Percentiles rank a stretch among this genome's conserved stretches.
phyloP scores from a whole-genome alignment of 345 rosid genomes.

The Excoecaria cochinchinensis region DNA sequence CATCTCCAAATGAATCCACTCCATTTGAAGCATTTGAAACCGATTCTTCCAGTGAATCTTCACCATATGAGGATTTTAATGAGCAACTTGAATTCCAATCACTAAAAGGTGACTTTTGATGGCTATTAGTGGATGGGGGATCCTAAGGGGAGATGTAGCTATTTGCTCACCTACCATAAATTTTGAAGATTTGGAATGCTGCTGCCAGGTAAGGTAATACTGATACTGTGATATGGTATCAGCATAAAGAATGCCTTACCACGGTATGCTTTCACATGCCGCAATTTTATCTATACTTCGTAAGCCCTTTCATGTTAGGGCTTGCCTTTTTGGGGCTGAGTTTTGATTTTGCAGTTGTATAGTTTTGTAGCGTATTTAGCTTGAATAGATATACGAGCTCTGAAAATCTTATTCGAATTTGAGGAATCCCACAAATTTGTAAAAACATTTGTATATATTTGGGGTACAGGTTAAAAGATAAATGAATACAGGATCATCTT shows the following conservation, averaged over 20 bases:
- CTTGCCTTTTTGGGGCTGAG: neutral
- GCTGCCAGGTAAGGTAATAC: too few species aligned
- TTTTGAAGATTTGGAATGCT: too few species aligned
- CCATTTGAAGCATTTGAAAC: slow-evolving; percentile 48
- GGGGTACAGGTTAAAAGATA: slow-evolving; percentile 10
- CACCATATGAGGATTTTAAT: slow-evolving; percentile 76
- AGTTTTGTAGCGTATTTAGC: slow-evolving; percentile 20
- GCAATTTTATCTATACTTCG: neutral
- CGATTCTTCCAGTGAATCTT: slow-evolving; percentile 75
- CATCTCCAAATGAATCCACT: slow-evolving; percentile 72
- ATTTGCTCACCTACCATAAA: neutral
- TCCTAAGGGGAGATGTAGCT: neutral
- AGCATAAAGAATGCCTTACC: too few species aligned
- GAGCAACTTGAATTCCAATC: slow-evolving; percentile 33
- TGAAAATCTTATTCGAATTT: slow-evolving; percentile 11
- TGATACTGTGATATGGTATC: too few species aligned
- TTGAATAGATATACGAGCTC: slow-evolving; percentile 16
- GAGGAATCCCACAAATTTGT: slow-evolving; percentile 29
- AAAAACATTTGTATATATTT: slow-evolving; percentile 5
- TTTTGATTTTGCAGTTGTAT: neutral
- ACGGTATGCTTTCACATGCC: too few species aligned
- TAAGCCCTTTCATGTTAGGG: too few species aligned
- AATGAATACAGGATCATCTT: slow-evolving; percentile 17
- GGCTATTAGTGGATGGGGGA: slow-evolving; percentile 10
- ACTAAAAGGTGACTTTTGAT: slow-evolving; percentile 2